Evolutionary conservation across 208 protist species (phyloP), one percentile per base, ranked within the genome.

Genomic region (Tritrichomonas musculus): DNA sequence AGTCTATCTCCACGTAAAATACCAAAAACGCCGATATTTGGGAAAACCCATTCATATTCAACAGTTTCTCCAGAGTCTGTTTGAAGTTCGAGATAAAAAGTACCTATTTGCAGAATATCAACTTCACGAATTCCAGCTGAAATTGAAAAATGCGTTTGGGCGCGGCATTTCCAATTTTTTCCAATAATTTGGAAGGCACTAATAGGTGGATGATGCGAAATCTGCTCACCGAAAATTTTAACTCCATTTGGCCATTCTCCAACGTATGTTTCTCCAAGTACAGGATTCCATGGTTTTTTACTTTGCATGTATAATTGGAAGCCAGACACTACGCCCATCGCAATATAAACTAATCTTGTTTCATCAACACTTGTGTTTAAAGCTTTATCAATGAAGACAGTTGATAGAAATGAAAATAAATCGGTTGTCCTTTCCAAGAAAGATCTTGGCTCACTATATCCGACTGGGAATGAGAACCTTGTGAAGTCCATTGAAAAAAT

Each of bases 121-220:
- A 84, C 73, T 53, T 84, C 8, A 33, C 44, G 2, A 3, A 84
- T 53, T 14, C 73, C 73, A 53, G 41, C 27, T 13, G 5, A 11
- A 53, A 84, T 53, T 53, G 36, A n/a, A n/a, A 84, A 84, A 33
- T 84, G 25, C 9, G 25, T 27, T 17, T 84, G 73, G 11, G n/a
- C 73, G 25, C 53, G 25, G 44, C 73, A 84, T 11, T 41, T 41
- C 92, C 92, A 93, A 5, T 94, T 30, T 77, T 80, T 80, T n/a
- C 77, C 80, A 27, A 93, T 39, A 11, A 94, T 30, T 92, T 93
- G 11, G 82, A 92, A 94, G 30, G 73, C 66, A 20, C 39, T 65
- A 33, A 94, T 65, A 9, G 93, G 93, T 94, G 93, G 93, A 53
- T 94, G 93, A 30, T 94, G 93, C 11, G 53, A 82, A 36, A 55